These are phyloP conservation scores for Dactylorhiza incarnata DNA, from an alignment of 106 monocot genomes.

Conservation along the genomic window DNA sequence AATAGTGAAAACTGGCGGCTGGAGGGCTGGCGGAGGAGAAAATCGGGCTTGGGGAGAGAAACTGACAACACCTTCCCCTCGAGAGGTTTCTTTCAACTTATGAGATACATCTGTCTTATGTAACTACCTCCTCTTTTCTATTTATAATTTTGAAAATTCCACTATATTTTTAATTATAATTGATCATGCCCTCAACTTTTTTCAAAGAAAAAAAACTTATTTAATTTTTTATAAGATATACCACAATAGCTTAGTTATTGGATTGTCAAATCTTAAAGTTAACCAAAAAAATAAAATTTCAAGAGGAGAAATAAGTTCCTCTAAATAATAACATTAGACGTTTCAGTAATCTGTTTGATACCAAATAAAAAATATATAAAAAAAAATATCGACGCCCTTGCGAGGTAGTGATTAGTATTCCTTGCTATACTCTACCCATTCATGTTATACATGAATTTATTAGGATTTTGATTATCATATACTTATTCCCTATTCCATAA, in stretches of 20 bases:
- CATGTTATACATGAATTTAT: not conserved
- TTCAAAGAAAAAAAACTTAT: too few species aligned
- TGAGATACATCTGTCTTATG: too few species aligned
- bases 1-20: too few species aligned
- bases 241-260: not conserved
- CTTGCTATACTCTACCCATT: not conserved
- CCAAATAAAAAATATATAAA: not conserved
- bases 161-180: too few species aligned
- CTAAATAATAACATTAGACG: not conserved
- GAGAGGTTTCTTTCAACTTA: too few species aligned
- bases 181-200: too few species aligned
- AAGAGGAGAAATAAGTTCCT: not conserved
- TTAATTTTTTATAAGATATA: not conserved
- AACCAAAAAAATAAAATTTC: not conserved
- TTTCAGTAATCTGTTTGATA: not conserved
- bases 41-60: too few species aligned
- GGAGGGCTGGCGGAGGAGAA: too few species aligned
- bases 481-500: not conserved
- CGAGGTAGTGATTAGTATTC: too few species aligned
- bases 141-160: too few species aligned
- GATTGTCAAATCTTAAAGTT: not conserved
- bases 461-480: not conserved
- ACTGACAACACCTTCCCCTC: too few species aligned
- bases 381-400: not conserved
- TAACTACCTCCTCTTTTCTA: too few species aligned